Base-by-base conservation (phyloP, 495 filamentous ascomycete genomes). In the Chaetomium tenue region DNA sequence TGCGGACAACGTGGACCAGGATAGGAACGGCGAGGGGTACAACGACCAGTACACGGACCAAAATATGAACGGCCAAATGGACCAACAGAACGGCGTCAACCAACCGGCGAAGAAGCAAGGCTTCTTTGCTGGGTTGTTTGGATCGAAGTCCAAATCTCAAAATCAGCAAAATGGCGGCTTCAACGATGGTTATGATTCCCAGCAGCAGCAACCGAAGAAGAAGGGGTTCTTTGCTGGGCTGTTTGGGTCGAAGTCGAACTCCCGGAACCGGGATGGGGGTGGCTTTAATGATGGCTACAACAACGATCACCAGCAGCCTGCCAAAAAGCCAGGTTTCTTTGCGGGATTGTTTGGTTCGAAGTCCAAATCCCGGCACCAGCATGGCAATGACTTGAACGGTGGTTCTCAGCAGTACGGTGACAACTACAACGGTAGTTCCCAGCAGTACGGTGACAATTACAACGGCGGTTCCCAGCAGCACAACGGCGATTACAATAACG, bases 71-170 rank as follows among this genome's bases (percentile, higher is more conserved):
- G 53, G 18, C 28, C 53, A 55, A 51, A 26, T 28, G n/a, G 33
- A n/a, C 2, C 18, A 15, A 9, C 6, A 37, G 33, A 37, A 37
- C 53, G 39, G 22, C 6, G 4, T 13, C 23, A 28, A 18, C 39
- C 37, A 58, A 28, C 39, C 22, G 6, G 11, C 22, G 8, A 44
- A 28, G 18, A 58, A 28, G 55, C 18, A 44, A 16, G 55, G 39
- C 2, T 58, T 58, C 22, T 56, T 58, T 11, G 55, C 54, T 11
- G 20, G 22, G 6, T 9, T 57, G 9, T 57, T 57, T n/a, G 33
- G 54, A 6, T 25, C 22, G 54, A 40, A 57, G 22, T 46, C 39
- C 16, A 58, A 47, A n/a, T 18, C 23, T 13, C 25, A 13, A 13
- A 26, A 33, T 26, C 51, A 2, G 51, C 3, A 33, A n/a, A 15